These are phyloP conservation scores for Fomitopsis pinicola DNA, from an alignment of 1,284 basidiomycete species.

Conservation along the genomic window DNA sequence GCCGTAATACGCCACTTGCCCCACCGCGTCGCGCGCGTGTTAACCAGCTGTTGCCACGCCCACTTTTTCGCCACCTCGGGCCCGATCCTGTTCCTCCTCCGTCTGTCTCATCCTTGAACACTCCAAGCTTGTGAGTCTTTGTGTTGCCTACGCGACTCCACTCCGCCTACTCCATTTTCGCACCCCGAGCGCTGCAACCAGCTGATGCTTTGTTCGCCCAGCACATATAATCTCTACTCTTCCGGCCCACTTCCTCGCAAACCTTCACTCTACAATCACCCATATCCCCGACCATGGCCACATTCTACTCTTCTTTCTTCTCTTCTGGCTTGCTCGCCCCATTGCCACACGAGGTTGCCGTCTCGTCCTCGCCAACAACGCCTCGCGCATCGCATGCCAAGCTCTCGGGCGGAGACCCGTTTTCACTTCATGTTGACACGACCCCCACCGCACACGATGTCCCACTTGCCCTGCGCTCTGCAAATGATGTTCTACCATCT, in stretches of 20 bases:
- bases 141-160: not conserved
- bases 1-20: not conserved
- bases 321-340: slow-evolving; percentile 56
- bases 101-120: not conserved
- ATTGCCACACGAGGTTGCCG: slow-evolving; percentile 25
- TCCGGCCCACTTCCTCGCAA: slow-evolving; percentile 2
- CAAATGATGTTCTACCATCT: slow-evolving; percentile 12
- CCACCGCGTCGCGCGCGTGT: not conserved
- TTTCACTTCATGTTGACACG: slow-evolving; percentile 28
- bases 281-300: slow-evolving; percentile 28
- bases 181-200: not conserved
- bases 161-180: not conserved
- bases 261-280: not conserved
- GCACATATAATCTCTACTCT: not conserved
- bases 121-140: not conserved
- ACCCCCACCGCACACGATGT: slow-evolving; percentile 29
- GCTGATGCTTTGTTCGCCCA: not conserved
- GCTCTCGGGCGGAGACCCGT: slow-evolving; percentile 9
- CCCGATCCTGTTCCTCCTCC: not conserved
- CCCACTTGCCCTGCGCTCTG: slow-evolving; percentile 6
- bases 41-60: not conserved
- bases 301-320: slow-evolving; percentile 54
- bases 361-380: slow-evolving; percentile 31
- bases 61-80: not conserved
- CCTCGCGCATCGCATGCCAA: slow-evolving; percentile 19